Base-by-base conservation (phyloP, 164 flowering plant species). In the Buxus sempervirens region DNA sequence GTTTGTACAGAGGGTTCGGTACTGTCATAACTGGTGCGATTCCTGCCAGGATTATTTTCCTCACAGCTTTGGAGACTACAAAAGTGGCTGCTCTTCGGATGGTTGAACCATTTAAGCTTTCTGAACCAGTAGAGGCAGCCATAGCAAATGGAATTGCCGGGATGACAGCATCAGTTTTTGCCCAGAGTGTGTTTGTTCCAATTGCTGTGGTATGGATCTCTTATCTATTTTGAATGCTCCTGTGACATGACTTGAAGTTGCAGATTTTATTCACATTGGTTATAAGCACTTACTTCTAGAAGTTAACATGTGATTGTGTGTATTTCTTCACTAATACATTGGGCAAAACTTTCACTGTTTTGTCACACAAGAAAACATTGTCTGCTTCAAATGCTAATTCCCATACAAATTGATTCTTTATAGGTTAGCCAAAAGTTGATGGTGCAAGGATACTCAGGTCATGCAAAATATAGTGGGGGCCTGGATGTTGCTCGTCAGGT, bases 401-500 rank as follows among this genome's bases (percentile, higher is more conserved):
- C 15, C 53, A 57, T 38, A 26, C 58, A 15, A 27, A 68, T 65
- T 60, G 22, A 28, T 69, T 67, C 62, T 25, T 65, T 15, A 65
- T 77, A 95, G 99, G 76, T 95, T 66, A 95, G 99, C 77, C 99
- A 95, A 74, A 92, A 82, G 81, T 72, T 95, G 83, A 95, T 95
- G 99, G 99, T 95, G 62, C 99, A 95, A 83, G 99, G 99, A 69
- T 92, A 86, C 70, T 83, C 98, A 5, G 98, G 99, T 54, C 83
- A 92, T 83, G 82, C 88, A 54, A 82, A 65, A 61, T 95, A 95
- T 73, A 89, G 71, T 74, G 97, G 98, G 5, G 98, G 99, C 61
- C 54, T 95, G 60, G 99, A 95, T 87, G 99, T 92, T 81, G 88
- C 80, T 71, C 91, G 94, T 41, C 83, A 85, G 78, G 61, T 92